Evolutionary conservation across 225 moss, liverwort and hornwort species (phyloP), one percentile per base, ranked within the genome.

Genomic region (Thuidium tamariscinum): DNA sequence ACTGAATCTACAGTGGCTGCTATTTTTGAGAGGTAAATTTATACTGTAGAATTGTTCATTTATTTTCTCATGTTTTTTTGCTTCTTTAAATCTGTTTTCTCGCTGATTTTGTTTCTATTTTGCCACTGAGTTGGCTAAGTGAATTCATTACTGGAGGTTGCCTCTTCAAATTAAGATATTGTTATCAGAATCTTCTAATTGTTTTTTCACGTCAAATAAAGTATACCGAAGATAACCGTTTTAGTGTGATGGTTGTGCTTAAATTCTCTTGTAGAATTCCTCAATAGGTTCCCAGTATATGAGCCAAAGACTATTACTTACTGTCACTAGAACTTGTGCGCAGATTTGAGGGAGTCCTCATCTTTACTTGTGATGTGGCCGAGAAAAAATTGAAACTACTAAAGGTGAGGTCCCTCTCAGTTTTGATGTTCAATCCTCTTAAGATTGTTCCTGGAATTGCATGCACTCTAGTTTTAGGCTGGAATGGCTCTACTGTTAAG

Each of bases 261-360:
- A 41, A 57, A 69, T 48, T 79, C 73, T 79, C 42, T 82, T 39
- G n/a, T 64, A 22, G 18, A 55, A 55, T 55, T 51, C n/a, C 30
- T 72, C 6, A 34, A 42, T 57, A 59, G 65, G 19, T 48, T 57
- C 23, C 49, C 51, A 3, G 18, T 51, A 48, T 62, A 19, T 74
- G 30, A 84, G 78, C 57, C 71, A 57, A 16, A 85, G 60, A 55
- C 63, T 63, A 57, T 76, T 37, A 68, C 48, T n/a, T n/a, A n/a
- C n/a, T n/a, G n/a, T n/a, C n/a, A n/a, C n/a, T n/a, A n/a, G n/a
- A n/a, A n/a, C n/a, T 80, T 83, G 44, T 82, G 82, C 84, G 88
- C 94, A 99, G 98, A 88, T 96, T 94, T 72, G 93, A 95, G 69
- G 97, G 99, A 89, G 95, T 99, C 57, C 86, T 99, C 84, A 89